Evolutionary conservation across 2,329 filamentous ascomycete genomes (phyloP), one percentile per base, ranked within the genome.

Genomic region (Epichloe hybrida): DNA sequence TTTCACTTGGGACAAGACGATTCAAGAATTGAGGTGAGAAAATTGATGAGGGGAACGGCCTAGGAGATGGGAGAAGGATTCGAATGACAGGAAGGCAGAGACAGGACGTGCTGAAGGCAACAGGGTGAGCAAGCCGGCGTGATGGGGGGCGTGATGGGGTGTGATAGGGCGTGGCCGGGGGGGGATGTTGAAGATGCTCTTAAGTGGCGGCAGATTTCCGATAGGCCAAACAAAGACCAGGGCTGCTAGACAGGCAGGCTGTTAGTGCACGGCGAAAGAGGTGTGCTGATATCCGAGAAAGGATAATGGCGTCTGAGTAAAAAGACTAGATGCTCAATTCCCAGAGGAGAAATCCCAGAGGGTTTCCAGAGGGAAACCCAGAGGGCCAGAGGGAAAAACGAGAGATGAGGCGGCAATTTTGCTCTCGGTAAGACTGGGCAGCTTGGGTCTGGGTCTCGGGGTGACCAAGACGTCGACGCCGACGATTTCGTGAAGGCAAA

Each of bases 131-230:
- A 56, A 43, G 58, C 59, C 56, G 60, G 58, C 56, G 58, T 48
- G 50, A 51, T 27, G 12, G 39, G 39, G 17, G 17, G 17, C 17
- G 17, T 17, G 17, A 17, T 17, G 17, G 17, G 17, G 17, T 17
- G 17, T 17, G 17, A 17, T 17, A 17, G 17, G 17, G 21, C 21
- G 21, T 20, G 42, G 31, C 12, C n/a, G 17, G 17, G 17, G 17
- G 17, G 27, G 46, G 21, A 56, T 53, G 53, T 53, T 50, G 51
- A 54, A 53, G 51, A 53, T 53, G 52, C 54, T 54, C 49, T 17
- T 34, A 42, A 49, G 55, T 54, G 52, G 52, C 52, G 58, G 61
- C 53, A 60, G 57, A 57, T 66, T 62, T 64, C 61, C 58, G 64
- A 64, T 62, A 64, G 57, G 60, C 56, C 55, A 53, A 56, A 52